Base-by-base conservation (phyloP, 345 rosid genomes). In the Salix koriyanagi region DNA sequence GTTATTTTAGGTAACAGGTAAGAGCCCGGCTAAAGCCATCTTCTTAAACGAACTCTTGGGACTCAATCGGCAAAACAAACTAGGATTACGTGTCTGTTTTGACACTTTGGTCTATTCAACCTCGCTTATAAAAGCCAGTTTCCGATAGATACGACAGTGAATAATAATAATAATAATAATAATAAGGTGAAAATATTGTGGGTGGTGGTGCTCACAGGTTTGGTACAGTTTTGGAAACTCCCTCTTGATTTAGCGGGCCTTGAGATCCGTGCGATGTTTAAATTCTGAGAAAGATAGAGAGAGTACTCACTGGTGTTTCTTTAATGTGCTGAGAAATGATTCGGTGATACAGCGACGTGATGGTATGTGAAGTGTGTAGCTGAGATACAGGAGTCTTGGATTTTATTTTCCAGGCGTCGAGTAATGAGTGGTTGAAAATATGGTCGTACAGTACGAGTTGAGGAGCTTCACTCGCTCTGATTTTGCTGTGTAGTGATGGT, bases 191-290 rank as follows among this genome's bases (percentile, higher is more conserved):
- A 18, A 52, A 52, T 6, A 52, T 6, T 6, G 23, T 19, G 19
- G 58, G 58, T 52, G 58, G 58, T 19, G 58, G 58, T 52, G 71
- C 19, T 69, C 19, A 42, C 56, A 54, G 42, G 37, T 19, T 71
- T 21, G 65, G 14, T 37, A 36, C 46, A 8, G 14, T 50, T 54
- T n/a, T 54, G 25, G 25, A n/a, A 8, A n/a, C 44, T 36, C 48
- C 16, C 7, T 7, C 66, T 34, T 72, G 25, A 60, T 70, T 23
- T 61, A 73, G 58, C 62, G 67, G 76, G 44, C 68, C 56, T 73
- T 61, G 68, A 73, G 58, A 73, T 61, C 23, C 76, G 76, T 39
- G 76, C 56, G 76, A 25, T 9, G 21, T 14, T 73, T 72, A 36
- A 72, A 58, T 21, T 72, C 30, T 42, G 5, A 4, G 36, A 71